Evolutionary conservation across 2,329 filamentous ascomycete genomes (phyloP), one percentile per base, ranked within the genome.

Genomic region (Penicillium frequentans): DNA sequence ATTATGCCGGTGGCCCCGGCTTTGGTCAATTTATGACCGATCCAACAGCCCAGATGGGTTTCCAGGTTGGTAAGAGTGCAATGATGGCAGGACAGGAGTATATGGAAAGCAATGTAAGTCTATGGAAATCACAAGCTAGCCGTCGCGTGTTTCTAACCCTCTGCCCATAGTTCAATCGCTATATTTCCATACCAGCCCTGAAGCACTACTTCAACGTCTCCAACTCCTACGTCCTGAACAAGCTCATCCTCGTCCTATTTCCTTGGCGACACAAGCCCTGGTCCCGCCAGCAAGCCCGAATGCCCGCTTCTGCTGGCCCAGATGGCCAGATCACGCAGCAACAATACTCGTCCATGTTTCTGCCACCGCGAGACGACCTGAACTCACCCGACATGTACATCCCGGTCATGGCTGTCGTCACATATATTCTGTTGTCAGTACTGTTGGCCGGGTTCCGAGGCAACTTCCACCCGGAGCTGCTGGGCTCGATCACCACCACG

Each of bases 301-400:
- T 82, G 58, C 68, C 74, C n/a, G 68, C 73, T 19, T 69, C 73
- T 3, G 68, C 76, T 16, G 71, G 73, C 5, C 73, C 75, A 5
- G 83, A 87, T 55, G 86, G 88, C 21, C 85, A 87, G 55, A 86
- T 84, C 70, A 84, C 88, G 50, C 85, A 80, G 73, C 72, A 79
- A 69, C 73, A 79, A 64, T 79, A 80, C 62, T 77, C 74, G 29
- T 80, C 77, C 55, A 79, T 77, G 71, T 99, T 95, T 76, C 84
- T 97, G 8, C 91, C 95, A 5, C 95, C 95, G 2, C 85, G 95
- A 63, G 93, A 99, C 75, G 95, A 99, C 72, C 82, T 98, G 75
- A 99, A 99, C 78, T 96, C 91, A 64, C 95, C 96, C 16, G 95
- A 99, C 77, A 98, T 99, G 93, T 99, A 99, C 79, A 99, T 99